These are phyloP conservation scores for Heliamphora pulchella DNA, from an alignment of 179 eudicot species.

Conservation along the genomic window DNA sequence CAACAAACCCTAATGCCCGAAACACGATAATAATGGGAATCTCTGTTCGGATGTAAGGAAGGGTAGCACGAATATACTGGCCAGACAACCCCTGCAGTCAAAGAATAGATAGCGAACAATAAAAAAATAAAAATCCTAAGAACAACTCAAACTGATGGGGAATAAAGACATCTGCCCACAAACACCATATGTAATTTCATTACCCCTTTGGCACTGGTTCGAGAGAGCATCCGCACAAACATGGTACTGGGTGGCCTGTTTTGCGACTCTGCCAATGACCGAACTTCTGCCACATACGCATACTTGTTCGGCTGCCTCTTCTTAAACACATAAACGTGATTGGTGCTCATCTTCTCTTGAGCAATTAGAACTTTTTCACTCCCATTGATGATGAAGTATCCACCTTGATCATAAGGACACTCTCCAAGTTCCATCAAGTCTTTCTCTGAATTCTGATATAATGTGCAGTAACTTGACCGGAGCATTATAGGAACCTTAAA, in stretches of 20 bases:
- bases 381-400: conserved; percentile 91
- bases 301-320: conserved; percentile 97
- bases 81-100: conserved; percentile 85
- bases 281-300: conserved; percentile 87
- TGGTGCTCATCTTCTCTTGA: conserved; percentile 98
- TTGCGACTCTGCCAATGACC: conserved; percentile 92
- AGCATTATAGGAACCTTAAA: conserved; percentile 93
- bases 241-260: conserved; percentile 91
- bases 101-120: background rate
- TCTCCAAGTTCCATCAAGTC: conserved; percentile 94
- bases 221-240: conserved; percentile 95
- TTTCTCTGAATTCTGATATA: conserved; percentile 88
- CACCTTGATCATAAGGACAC: conserved; percentile 93
- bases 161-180: background rate
- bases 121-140: background rate
- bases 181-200: conserved; percentile 13
- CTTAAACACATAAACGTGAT: conserved; percentile 92
- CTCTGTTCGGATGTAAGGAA: conserved; percentile 86
- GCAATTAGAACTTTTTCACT: conserved; percentile 96
- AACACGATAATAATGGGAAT: conserved; percentile 91
- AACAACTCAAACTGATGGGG: background rate
- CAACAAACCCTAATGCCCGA: conserved; percentile 94
- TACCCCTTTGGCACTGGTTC: conserved; percentile 96
- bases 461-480: conserved; percentile 92
- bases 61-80: conserved; percentile 89